Conservation (phyloP, 192 early-diverging fungal species). For the Linnemannia schmuckeri region DNA sequence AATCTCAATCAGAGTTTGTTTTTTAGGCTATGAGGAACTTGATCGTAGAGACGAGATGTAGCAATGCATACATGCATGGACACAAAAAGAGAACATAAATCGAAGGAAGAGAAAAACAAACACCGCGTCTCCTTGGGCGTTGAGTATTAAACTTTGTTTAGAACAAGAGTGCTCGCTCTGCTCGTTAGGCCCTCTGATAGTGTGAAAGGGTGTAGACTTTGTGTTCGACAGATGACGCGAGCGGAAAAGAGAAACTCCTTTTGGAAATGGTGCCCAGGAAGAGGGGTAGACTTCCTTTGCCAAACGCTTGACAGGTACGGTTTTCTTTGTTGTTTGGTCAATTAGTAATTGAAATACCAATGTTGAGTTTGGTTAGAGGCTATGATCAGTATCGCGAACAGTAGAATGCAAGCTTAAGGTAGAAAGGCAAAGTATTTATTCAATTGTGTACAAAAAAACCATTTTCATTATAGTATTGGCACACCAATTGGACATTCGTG, state of each 20-base stretch:
- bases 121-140: neutral
- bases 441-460: too few relatives aligned
- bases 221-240: neutral
- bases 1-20: neutral
- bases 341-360: too few relatives aligned
- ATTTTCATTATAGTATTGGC: too few relatives aligned
- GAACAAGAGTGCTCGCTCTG: neutral
- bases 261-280: conserved; percentile 25
- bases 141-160: neutral
- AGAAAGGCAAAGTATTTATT: too few relatives aligned
- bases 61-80: neutral
- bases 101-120: neutral
- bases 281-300: too few relatives aligned
- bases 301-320: too few relatives aligned
- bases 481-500: too few relatives aligned
- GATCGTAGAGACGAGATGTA: neutral
- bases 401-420: too few relatives aligned
- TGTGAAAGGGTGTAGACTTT: neutral
- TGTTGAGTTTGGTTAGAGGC: too few relatives aligned
- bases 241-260: conserved; percentile 3
- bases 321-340: too few relatives aligned
- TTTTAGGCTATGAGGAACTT: neutral
- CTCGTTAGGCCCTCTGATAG: neutral
- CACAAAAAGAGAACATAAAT: neutral
- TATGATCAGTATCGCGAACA: too few relatives aligned